These are phyloP conservation scores for Eimeria necatrix DNA, from an alignment of 169 alveolate genomes.

Conservation along the genomic window DNA sequence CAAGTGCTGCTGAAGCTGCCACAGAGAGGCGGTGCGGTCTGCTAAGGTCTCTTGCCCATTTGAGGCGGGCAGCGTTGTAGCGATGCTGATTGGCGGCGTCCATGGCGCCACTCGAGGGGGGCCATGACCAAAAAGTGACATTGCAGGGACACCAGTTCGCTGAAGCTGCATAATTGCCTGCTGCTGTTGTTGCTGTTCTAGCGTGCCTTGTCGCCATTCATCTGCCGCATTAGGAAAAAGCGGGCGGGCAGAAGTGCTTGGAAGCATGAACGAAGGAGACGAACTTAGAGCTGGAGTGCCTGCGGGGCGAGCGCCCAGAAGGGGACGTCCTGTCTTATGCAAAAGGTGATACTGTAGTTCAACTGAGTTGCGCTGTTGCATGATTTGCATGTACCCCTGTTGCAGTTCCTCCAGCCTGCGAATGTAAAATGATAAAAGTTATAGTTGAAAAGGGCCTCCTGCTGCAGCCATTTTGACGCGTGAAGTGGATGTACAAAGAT, in stretches of 20 bases:
- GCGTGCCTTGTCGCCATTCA: conserved; percentile 58
- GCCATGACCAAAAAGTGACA: neutral
- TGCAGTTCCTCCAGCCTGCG: conserved; percentile 78
- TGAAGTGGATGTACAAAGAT: neutral
- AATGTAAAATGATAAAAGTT: neutral
- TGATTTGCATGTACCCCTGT: conserved; percentile 70
- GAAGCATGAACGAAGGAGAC: conserved; percentile 73
- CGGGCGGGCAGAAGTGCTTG: conserved; percentile 66
- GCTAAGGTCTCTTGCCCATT: conserved; percentile 25
- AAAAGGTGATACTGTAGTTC: conserved; percentile 78
- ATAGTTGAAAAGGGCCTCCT: neutral
- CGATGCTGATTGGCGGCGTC: neutral
- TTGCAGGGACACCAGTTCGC: neutral
- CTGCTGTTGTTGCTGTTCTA: conserved; percentile 60
- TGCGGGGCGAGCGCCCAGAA: conserved; percentile 30
- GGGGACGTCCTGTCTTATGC: conserved; percentile 73
- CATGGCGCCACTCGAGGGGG: neutral
- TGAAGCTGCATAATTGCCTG: conserved; percentile 62
- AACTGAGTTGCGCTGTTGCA: conserved; percentile 74
- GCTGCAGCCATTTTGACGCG: neutral
- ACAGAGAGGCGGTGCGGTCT: conserved; percentile 28
- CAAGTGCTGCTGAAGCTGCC: conserved; percentile 52
- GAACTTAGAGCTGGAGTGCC: conserved; percentile 28
- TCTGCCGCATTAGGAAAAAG: conserved; percentile 27
- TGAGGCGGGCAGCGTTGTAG: conserved; percentile 2